Conservation (phyloP, 169 alveolate species). For the Perkinsus olseni region DNA sequence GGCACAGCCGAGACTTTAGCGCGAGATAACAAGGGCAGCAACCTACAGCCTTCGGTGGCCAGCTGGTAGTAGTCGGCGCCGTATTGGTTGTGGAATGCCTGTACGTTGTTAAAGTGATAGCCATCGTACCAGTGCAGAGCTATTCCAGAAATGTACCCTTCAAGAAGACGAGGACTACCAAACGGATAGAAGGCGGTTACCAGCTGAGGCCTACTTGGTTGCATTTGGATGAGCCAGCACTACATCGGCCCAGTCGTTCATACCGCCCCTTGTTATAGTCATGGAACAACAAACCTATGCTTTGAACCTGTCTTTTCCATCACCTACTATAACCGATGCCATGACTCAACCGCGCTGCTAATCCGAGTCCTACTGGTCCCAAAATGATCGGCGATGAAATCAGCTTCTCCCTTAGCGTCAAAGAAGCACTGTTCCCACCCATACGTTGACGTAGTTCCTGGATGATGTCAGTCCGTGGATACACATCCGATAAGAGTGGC, state of each 20-base stretch:
- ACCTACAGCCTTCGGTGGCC: background rate
- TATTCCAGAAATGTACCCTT: background rate
- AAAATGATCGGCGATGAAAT: background rate
- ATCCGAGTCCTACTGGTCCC: background rate
- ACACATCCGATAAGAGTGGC: no score
- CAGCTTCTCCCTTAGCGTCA: background rate
- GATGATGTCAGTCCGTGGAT: no score
- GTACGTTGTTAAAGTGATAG: background rate
- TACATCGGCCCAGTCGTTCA: background rate
- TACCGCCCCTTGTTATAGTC: background rate
- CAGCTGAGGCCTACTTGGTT: background rate
- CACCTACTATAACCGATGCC: background rate
- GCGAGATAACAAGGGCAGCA: no score
- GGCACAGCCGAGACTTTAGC: no score
- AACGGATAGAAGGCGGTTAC: no score
- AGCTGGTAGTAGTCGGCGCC: background rate
- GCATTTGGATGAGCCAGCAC: background rate
- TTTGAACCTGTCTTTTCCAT: background rate
- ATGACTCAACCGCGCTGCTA: background rate
- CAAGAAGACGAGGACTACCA: no score
- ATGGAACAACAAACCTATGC: background rate
- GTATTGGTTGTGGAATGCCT: background rate
- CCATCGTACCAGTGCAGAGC: background rate
- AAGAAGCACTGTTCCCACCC: background rate
- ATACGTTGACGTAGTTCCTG: background rate